A percentile compares a stretch with the other conserved stretches of the same genome.
Conservation (phyloP, 768 basidiomycete genomes). For the Rhizopogon vinicolor region DNA sequence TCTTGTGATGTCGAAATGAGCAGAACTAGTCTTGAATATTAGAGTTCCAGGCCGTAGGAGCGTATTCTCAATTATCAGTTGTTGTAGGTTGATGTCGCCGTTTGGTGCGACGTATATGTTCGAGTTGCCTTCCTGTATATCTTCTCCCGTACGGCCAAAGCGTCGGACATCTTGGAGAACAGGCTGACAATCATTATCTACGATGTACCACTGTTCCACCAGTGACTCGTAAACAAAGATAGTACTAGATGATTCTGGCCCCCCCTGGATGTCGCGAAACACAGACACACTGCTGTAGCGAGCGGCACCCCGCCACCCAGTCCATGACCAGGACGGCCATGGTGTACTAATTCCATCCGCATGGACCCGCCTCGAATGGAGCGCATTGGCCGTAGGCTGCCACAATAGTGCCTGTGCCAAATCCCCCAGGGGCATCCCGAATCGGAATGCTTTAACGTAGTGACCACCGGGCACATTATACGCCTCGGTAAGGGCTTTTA, state of each 20-base stretch:
- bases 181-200: conserved; percentile 5
- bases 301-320: conserved; percentile 17
- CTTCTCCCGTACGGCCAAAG: not conserved
- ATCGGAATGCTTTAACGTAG: not conserved
- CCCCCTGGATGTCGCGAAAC: conserved; percentile 6
- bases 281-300: not conserved
- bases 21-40: conserved; percentile 15
- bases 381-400: conserved; percentile 3
- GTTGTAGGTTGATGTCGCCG: not conserved
- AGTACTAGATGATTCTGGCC: not conserved
- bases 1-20: conserved; percentile 7
- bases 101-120: conserved; percentile 1
- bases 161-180: conserved; percentile 10
- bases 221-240: conserved; percentile 7
- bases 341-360: not conserved
- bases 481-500: not conserved
- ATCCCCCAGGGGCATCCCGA: not conserved
- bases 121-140: not conserved
- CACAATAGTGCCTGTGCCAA: conserved; percentile 14
- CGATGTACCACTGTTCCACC: conserved; percentile 10
- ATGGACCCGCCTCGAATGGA: conserved; percentile 2
- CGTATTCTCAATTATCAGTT: not conserved
- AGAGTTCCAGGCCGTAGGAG: conserved; percentile 11
- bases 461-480: not conserved
- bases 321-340: conserved; percentile 22